Conservation (phyloP, 495 filamentous ascomycete species). For the Trichoderma gamsii region DNA sequence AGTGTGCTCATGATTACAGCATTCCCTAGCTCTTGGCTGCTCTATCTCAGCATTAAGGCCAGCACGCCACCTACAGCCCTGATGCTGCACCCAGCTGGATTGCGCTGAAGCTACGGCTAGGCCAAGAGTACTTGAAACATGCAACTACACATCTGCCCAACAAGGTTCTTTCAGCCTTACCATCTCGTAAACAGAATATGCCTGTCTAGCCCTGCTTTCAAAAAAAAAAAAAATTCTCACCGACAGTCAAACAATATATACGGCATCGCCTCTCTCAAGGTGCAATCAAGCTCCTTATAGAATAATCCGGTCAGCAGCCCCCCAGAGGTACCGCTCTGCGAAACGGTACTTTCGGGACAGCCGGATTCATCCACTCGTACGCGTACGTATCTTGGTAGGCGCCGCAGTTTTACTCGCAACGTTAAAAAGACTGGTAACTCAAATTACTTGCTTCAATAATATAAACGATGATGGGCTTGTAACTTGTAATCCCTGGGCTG, state of each 20-base stretch:
- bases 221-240: too few species aligned
- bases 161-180: background rate
- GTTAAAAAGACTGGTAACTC: background rate
- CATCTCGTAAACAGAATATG: too few species aligned
- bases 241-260: too few species aligned
- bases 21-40: too few species aligned
- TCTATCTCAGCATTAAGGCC: too few species aligned
- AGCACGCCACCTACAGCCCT: too few species aligned
- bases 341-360: background rate
- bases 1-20: too few species aligned
- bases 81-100: background rate
- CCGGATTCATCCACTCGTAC: constrained; percentile 8
- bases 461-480: background rate
- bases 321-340: background rate
- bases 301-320: background rate
- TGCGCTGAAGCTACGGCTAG: background rate
- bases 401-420: background rate
- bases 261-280: background rate
- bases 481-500: background rate
- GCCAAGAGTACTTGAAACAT: background rate
- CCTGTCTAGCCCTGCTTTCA: too few species aligned
- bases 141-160: background rate
- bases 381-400: background rate
- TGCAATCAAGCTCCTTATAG: background rate
- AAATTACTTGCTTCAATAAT: background rate